phyloP scores from a whole-genome alignment of 768 basidiomycete genomes.

The Podaxis sp. region DNA sequence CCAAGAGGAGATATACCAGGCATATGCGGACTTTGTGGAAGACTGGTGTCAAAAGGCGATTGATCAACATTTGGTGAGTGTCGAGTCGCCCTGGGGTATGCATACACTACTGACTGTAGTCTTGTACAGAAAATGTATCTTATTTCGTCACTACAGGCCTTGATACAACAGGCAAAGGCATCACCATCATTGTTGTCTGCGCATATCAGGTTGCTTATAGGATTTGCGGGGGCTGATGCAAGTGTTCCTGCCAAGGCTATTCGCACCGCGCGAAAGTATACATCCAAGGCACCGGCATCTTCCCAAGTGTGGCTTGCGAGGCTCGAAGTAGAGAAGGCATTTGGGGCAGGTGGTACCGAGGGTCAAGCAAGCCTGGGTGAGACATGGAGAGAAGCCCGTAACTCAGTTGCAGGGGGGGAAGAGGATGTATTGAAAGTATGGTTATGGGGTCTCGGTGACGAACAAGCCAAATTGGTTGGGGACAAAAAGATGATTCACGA shows the following conservation, averaged over 20 bases:
- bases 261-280: conserved; percentile 45
- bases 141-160: conserved; percentile 37
- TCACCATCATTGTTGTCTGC: conserved; percentile 30
- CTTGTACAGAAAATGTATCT: conserved; percentile 58
- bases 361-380: conserved; percentile 23
- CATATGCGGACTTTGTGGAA: conserved; percentile 54
- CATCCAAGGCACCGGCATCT: conserved; percentile 31
- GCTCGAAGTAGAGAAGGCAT: conserved; percentile 39
- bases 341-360: conserved; percentile 22
- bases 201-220: conserved; percentile 29
- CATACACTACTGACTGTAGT: conserved; percentile 38
- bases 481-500: conserved; percentile 27
- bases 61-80: conserved; percentile 48
- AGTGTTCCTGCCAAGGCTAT: conserved; percentile 33
- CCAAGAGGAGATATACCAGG: conserved; percentile 27
- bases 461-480: conserved; percentile 15
- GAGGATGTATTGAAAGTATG: conserved; percentile 41
- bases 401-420: conserved; percentile 27
- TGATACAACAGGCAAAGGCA: conserved; percentile 23
- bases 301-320: conserved; percentile 53
- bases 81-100: conserved; percentile 40
- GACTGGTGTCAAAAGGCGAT: conserved; percentile 42
- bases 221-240: conserved; percentile 9
- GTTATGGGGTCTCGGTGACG: conserved; percentile 49
- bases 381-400: conserved; percentile 46